Conservation (phyloP, 768 basidiomycete species). For the Melanogaster broomeanus region DNA sequence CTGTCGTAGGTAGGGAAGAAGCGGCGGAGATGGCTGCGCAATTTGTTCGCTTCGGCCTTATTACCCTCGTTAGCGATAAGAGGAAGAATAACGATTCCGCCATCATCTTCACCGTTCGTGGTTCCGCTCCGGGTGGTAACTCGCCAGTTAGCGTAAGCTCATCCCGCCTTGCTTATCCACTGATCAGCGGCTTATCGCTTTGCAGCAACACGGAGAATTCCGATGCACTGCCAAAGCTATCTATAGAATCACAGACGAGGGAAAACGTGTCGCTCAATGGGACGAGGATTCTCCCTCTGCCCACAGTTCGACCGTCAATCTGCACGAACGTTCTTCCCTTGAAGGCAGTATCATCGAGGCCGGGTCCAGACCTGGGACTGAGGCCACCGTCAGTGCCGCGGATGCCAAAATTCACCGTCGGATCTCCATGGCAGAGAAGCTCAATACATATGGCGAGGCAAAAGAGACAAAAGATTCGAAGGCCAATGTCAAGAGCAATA, state of each 20-base stretch:
- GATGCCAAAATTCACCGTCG: slow-evolving; percentile 76
- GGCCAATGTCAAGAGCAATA: slow-evolving; percentile 82
- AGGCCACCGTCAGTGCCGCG: slow-evolving; percentile 32
- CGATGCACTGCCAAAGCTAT: slow-evolving; percentile 94
- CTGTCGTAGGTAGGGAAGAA: slow-evolving; percentile 93
- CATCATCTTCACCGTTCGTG: slow-evolving; percentile 90
- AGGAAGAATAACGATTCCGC: slow-evolving; percentile 90
- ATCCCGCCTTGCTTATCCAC: neutral
- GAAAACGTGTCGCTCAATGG: slow-evolving; percentile 85
- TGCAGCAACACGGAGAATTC: slow-evolving; percentile 91
- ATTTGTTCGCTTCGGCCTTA: slow-evolving; percentile 93
- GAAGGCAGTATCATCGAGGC: slow-evolving; percentile 39
- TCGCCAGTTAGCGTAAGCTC: slow-evolving; percentile 70
- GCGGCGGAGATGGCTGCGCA: slow-evolving; percentile 98
- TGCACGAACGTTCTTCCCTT: slow-evolving; percentile 62
- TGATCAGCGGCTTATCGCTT: slow-evolving; percentile 12
- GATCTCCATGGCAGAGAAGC: slow-evolving; percentile 74
- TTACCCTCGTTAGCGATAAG: slow-evolving; percentile 87
- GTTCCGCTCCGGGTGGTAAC: slow-evolving; percentile 72
- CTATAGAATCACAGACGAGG: slow-evolving; percentile 94
- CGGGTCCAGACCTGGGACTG: slow-evolving; percentile 22
- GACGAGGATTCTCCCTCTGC: slow-evolving; percentile 59
- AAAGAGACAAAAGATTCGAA: slow-evolving; percentile 47
- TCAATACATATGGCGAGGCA: slow-evolving; percentile 56
- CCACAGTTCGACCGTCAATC: slow-evolving; percentile 63